Base-by-base conservation (phyloP, 768 basidiomycete genomes). In the Lyophyllum decastes region DNA sequence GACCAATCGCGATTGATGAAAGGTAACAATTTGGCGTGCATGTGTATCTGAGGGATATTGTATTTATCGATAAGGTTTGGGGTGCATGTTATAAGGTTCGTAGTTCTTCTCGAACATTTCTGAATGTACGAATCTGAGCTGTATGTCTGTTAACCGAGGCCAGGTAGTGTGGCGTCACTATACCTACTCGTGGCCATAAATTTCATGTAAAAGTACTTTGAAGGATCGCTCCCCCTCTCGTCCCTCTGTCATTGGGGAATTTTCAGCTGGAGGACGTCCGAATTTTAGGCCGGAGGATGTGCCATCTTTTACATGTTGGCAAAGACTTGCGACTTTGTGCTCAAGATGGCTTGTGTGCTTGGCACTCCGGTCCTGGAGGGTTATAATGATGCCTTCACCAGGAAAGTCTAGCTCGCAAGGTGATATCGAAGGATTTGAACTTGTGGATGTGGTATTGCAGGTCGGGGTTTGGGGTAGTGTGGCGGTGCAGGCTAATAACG, bases 11-110 rank as follows among this genome's bases (percentile, higher is more conserved):
- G 57, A 19, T 27, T 16, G 21, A 54, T 14, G 53, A 48, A 16
- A 44, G n/a, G 27, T n/a, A n/a, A n/a, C n/a, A n/a, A n/a, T n/a
- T 50, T 45, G 22, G 16, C 40, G 1, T 41, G 44, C 45, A 60
- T 58, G 19, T 22, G 48, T 1, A 19, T 38, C 16, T 40, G 44
- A 25, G 44, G 7, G 12, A 64, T 49, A 5, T 25, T 52, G 47
- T 60, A 58, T 35, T 62, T 60, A 30, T 58, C 47, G 33, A 25
- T 55, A 27, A 62, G 34, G 22, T 58, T 60, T n/a, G 55, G n/a
- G 4, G 30, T 60, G 26, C 21, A 21, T n/a, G 53, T 50, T 6
- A 58, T 60, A 30, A 64, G 34, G 21, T 46, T 54, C 25, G 38
- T 54, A 8, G 52, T 60, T 22, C 38, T 17, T 43, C 50, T 21